These are phyloP conservation scores for Tetradesmus lagerheimii DNA, from an alignment of 139 green algal species.

Conservation along the genomic window DNA sequence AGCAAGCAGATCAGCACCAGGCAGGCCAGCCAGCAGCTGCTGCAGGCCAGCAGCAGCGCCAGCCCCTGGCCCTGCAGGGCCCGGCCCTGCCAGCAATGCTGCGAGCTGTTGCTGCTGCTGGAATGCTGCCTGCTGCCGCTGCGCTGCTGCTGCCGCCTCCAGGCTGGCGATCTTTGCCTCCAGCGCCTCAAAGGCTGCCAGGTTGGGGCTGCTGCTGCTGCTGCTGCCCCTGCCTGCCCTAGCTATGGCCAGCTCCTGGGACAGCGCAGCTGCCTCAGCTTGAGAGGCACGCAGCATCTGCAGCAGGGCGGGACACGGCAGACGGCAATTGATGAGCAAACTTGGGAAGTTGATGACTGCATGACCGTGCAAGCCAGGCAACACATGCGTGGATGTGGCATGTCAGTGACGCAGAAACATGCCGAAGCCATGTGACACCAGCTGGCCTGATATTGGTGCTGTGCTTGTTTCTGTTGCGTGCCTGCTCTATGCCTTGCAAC, in stretches of 20 bases:
- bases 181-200: constrained; percentile 4
- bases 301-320: neutral
- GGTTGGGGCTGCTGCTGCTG: neutral
- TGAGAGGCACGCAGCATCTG: constrained; percentile 11
- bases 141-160: constrained; percentile 19
- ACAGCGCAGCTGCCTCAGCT: neutral
- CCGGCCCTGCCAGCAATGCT: neutral
- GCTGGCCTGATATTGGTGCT: neutral
- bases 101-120: neutral
- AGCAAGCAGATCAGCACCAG: constrained; percentile 1
- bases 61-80: neutral
- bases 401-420: too few relatives aligned
- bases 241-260: neutral
- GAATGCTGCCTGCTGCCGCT: neutral
- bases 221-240: neutral
- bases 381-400: neutral
- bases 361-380: neutral
- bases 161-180: constrained; percentile 22
- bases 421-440: neutral
- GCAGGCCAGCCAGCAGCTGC: constrained; percentile 41
- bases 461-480: neutral
- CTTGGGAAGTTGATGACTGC: neutral
- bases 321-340: too few relatives aligned
- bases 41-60: neutral
- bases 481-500: neutral